Conservation (phyloP, 179 eudicot genomes). For the Spergularia azorica region DNA sequence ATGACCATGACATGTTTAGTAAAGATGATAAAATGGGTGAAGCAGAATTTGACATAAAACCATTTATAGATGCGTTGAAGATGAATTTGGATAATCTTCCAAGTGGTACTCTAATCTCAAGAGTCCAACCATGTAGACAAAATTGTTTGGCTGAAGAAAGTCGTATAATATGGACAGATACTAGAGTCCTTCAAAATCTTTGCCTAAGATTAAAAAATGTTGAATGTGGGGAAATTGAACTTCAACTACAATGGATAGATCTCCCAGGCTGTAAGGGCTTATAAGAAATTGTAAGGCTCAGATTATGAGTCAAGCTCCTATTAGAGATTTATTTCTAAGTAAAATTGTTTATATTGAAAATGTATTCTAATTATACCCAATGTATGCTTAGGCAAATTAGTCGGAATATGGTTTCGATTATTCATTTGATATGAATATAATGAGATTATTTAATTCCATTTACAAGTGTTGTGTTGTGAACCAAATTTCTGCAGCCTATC, state of each 20-base stretch:
- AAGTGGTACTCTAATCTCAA: slow-evolving; percentile 28
- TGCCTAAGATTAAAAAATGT: slow-evolving; percentile 37
- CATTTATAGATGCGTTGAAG: slow-evolving; percentile 31
- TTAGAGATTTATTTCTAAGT: too few species aligned
- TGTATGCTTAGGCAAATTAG: too few species aligned
- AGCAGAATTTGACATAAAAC: slow-evolving; percentile 33
- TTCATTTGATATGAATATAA: too few species aligned
- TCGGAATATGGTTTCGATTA: too few species aligned
- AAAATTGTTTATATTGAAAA: too few species aligned
- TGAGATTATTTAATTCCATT: too few species aligned
- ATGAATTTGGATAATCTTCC: slow-evolving; percentile 23
- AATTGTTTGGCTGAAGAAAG: slow-evolving; percentile 41
- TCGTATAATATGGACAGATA: slow-evolving; percentile 23
- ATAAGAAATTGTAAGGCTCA: not conserved
- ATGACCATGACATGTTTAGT: slow-evolving; percentile 35
- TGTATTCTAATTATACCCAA: too few species aligned
- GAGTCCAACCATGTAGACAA: slow-evolving; percentile 27
- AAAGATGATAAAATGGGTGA: slow-evolving; percentile 38
- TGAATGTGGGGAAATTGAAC: slow-evolving; percentile 38
- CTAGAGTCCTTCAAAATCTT: slow-evolving; percentile 28
- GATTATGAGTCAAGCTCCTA: too few species aligned
- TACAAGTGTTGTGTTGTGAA: too few species aligned
- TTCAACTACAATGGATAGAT: slow-evolving; percentile 35
- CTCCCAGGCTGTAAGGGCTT: slow-evolving; percentile 29
- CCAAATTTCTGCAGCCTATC: too few species aligned